phyloP scores from a whole-genome alignment of 2,329 filamentous ascomycete species.

The Neocatenulostroma microsporum region DNA sequence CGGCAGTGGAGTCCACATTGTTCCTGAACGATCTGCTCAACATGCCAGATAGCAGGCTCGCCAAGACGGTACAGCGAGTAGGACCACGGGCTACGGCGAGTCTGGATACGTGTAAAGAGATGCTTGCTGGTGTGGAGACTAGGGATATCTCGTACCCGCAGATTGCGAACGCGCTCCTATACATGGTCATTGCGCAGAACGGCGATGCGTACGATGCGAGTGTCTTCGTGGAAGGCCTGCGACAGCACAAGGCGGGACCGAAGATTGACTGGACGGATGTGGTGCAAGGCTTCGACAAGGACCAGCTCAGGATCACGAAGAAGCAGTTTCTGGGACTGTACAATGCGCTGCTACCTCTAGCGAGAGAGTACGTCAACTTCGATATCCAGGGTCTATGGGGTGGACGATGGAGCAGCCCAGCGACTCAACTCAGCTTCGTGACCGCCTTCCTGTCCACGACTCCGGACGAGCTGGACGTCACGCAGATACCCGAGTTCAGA shows the following conservation, averaged over 20 bases:
- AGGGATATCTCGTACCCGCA: slow-evolving; percentile 71
- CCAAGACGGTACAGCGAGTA: slow-evolving; percentile 60
- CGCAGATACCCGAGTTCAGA: slow-evolving; percentile 72
- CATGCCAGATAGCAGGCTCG: slow-evolving; percentile 51
- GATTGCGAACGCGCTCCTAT: slow-evolving; percentile 72
- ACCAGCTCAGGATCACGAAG: slow-evolving; percentile 65
- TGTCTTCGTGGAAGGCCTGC: slow-evolving; percentile 54
- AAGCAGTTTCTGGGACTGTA: slow-evolving; percentile 76
- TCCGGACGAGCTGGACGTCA: slow-evolving; percentile 70
- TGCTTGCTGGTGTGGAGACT: slow-evolving; percentile 48
- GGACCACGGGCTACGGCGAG: slow-evolving; percentile 70
- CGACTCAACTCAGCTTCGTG: slow-evolving; percentile 90
- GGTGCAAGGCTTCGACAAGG: slow-evolving; percentile 71
- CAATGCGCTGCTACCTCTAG: slow-evolving; percentile 66
- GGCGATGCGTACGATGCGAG: slow-evolving; percentile 60
- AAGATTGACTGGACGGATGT: slow-evolving; percentile 61
- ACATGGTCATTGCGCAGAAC: slow-evolving; percentile 54
- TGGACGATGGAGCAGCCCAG: slow-evolving; percentile 70
- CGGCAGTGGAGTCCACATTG: slow-evolving; percentile 61
- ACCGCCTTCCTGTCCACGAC: slow-evolving; percentile 73
- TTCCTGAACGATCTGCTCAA: slow-evolving; percentile 60
- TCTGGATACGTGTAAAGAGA: slow-evolving; percentile 59
- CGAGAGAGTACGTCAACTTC: slow-evolving; percentile 54
- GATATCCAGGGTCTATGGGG: slow-evolving; percentile 90
- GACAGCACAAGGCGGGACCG: slow-evolving; percentile 48